phyloP scores from a whole-genome alignment of 805 yeast genomes.

The Suhomyces emberorum region DNA sequence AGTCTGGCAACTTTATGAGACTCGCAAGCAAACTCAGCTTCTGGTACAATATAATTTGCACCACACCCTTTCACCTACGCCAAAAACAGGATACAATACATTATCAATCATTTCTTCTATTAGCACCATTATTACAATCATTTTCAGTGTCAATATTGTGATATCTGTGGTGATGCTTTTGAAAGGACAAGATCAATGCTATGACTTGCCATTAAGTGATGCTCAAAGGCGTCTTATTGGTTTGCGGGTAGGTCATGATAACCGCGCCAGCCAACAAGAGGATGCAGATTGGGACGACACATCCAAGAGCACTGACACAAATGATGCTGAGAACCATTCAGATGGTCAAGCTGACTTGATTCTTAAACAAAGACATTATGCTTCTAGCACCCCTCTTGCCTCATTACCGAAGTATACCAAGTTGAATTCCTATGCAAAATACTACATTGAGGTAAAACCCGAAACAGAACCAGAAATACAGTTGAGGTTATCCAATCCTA shows the following conservation, averaged over 20 bases:
- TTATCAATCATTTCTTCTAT: constrained; percentile 7
- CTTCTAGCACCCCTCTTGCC: neutral
- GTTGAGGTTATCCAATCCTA: neutral
- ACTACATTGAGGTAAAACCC: neutral
- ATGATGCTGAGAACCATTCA: constrained; percentile 14
- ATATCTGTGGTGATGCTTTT: constrained; percentile 26
- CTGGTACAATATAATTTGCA: constrained; percentile 12
- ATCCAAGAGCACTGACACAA: too few relatives aligned
- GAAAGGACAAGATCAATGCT: constrained; percentile 47
- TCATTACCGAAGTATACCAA: constrained; percentile 19
- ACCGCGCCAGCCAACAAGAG: constrained; percentile 2
- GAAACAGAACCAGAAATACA: neutral
- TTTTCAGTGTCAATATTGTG: constrained; percentile 26
- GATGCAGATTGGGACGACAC: too few relatives aligned
- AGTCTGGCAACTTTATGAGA: constrained; percentile 2
- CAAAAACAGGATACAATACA: neutral
- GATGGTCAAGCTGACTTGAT: constrained; percentile 18
- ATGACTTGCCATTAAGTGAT: constrained; percentile 47
- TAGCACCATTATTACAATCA: constrained; percentile 15
- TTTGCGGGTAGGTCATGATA: constrained; percentile 16
- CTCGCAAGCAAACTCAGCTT: constrained; percentile 9
- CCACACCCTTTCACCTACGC: neutral
- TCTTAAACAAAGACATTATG: constrained; percentile 16
- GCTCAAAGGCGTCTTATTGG: constrained; percentile 48
- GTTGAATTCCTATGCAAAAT: constrained; percentile 3